Base-by-base conservation (phyloP, 345 rosid species). In the Passiflora organensis region DNA sequence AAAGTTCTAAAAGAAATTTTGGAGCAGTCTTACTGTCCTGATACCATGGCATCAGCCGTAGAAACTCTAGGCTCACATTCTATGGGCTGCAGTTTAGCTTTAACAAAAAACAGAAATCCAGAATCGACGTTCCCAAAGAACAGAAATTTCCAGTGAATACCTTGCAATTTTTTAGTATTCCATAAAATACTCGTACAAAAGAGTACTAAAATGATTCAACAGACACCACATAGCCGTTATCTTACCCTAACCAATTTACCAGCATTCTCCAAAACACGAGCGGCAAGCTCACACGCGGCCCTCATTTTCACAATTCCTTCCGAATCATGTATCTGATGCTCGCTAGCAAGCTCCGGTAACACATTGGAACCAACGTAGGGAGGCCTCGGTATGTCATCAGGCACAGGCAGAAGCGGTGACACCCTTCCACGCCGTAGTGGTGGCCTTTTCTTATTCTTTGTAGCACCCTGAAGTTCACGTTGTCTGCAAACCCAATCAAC, bases 251-350 rank as follows among this genome's bases (percentile, higher is more conserved):
- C 87, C 68, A 93, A 69, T 59, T 81, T 84, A 61, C 99, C 91
- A 14, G 99, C 95, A 71, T 61, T 65, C 11, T 78, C 67, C 39
- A 93, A 49, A 45, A 93, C 96, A 28, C 87, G 81, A 61, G 99
- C 96, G 44, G 96, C 95, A 39, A 93, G 95, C 78, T 88, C 87
- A 32, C 94, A 80, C 24, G 96, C 95, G 68, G 91, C 96, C 71
- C 71, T 84, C 96, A 88, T 88, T 60, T 63, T 62, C 41, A 12
- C 63, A 60, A 89, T 74, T 47, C 91, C 89, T 56, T 93, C 77
- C 66, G 95, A 58, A 51, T 81, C 94, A 58, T 82, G 94, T 64
- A 86, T 55, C 67, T 86, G 99, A 56, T 72, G 56, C 37, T 88
- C 82, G 8, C 71, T 74, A 0, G 81, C 58, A 61, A 89, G 78